Conservation (phyloP, 2,329 filamentous ascomycete species). For the Metarhizium sp. region DNA sequence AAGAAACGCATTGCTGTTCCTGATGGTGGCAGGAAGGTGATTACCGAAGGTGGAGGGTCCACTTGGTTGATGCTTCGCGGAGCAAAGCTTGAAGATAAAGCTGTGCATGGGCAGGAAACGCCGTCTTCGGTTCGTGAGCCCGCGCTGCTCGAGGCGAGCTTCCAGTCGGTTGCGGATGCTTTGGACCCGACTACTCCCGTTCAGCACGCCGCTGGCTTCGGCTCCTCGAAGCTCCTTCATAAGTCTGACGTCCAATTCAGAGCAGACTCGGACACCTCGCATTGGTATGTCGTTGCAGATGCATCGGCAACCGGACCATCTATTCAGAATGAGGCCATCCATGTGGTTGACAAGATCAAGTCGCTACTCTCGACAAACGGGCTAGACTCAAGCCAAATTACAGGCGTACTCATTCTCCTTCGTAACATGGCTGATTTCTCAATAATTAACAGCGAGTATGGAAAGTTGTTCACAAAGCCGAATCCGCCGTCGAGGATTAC, state of each 20-base stretch:
- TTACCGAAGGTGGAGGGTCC: slow-evolving; percentile 66
- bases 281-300: slow-evolving; percentile 31
- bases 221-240: not conserved
- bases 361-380: slow-evolving; percentile 24
- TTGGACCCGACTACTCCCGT: slow-evolving; percentile 10
- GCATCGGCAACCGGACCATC: slow-evolving; percentile 13
- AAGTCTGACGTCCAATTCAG: not conserved
- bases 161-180: slow-evolving; percentile 29
- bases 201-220: too few relatives aligned
- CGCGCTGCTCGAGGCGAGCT: slow-evolving; percentile 56
- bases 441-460: slow-evolving; percentile 66
- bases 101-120: slow-evolving; percentile 6
- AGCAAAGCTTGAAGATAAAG: slow-evolving; percentile 43
- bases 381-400: slow-evolving; percentile 30
- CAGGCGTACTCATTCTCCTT: slow-evolving; percentile 58
- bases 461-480: slow-evolving; percentile 60
- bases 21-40: slow-evolving; percentile 39
- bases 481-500: slow-evolving; percentile 83
- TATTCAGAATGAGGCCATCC: slow-evolving; percentile 38
- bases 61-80: slow-evolving; percentile 57
- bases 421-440: slow-evolving; percentile 74
- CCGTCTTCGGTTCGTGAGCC: slow-evolving; percentile 43
- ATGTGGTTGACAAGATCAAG: slow-evolving; percentile 36
- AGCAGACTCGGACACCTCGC: slow-evolving; percentile 15
- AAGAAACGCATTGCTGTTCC: slow-evolving; percentile 57